Base-by-base conservation (phyloP, 257 asterid genomes). In the Fraxinus excelsior region DNA sequence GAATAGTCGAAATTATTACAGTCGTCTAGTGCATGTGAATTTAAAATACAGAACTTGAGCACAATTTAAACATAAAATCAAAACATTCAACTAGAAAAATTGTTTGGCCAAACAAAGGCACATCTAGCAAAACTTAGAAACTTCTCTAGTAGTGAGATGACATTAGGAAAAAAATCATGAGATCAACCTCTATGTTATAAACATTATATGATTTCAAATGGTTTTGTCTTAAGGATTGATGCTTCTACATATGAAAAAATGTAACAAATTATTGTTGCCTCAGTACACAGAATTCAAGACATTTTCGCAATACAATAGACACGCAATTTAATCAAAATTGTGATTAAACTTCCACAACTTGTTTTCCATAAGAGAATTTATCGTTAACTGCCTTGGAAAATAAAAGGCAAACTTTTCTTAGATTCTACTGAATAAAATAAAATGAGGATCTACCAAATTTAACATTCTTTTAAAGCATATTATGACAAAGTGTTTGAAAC, bases 71-170 rank as follows among this genome's bases (percentile, higher is more conserved):
- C 37, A 34, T 5, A 34, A 34, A 34, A 34, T 7, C 37, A 34
- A 34, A 34, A 34, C 37, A 34, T 34, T 34, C 37, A 4, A 34
- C 37, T 34, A 5, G 7, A 34, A 34, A 34, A 34, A 4, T 5
- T 5, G 7, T 34, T 34, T 7, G 0, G 7, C 37, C 37, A 34
- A 34, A 34, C 7, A 34, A 34, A 34, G 37, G 4, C 37, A 34
- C 37, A 5, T 34, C 37, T 34, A 34, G 7, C 37, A 4, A 34
- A 34, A 0, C 0, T 34, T 34, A 34, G 37, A 34, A 37, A 35
- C 70, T 68, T 56, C 62, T 32, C 80, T 70, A 67, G 40, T 26
- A 71, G 71, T 38, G 70, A 73, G 9, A 73, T 64, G 31, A 72
- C 62, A 70, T 65, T 74, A 53, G 32, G 44, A 75, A 77, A 49